phyloP scores from a whole-genome alignment of 805 yeast species.

The Zygoascus ofunaensis region DNA sequence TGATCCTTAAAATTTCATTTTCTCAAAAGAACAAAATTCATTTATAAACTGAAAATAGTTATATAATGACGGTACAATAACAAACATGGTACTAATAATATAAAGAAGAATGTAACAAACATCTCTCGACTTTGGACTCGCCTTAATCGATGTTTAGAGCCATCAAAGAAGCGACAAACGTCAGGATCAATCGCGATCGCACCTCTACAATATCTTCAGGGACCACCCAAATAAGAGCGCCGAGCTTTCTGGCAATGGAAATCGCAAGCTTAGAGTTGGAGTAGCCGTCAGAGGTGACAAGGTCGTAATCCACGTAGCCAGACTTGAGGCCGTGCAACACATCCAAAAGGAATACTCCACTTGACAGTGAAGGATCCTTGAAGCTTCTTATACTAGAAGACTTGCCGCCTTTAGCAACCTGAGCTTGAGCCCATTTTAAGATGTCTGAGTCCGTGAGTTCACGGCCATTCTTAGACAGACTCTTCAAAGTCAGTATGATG shows the following conservation, averaged over 20 bases:
- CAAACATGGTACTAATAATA: background rate
- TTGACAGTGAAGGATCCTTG: slow-evolving; percentile 68
- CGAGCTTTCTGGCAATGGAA: slow-evolving; percentile 95
- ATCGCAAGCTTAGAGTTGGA: slow-evolving; percentile 96
- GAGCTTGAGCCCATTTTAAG: slow-evolving; percentile 86
- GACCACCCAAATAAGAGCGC: slow-evolving; percentile 97
- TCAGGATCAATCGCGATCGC: slow-evolving; percentile 82
- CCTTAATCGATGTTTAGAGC: slow-evolving; percentile 33
- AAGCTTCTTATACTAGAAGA: slow-evolving; percentile 65
- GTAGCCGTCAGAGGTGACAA: slow-evolving; percentile 80
- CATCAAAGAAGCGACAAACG: slow-evolving; percentile 95
- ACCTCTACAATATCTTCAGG: slow-evolving; percentile 99
- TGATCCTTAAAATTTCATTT: too few species aligned
- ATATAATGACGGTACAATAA: background rate
- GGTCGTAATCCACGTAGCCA: slow-evolving; percentile 92
- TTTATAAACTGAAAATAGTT: background rate
- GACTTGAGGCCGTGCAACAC: slow-evolving; percentile 90
- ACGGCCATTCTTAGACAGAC: slow-evolving; percentile 61
- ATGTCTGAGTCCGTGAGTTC: slow-evolving; percentile 79
- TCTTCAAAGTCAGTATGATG: slow-evolving; percentile 72
- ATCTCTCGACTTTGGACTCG: too few species aligned
- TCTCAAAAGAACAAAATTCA: too few species aligned
- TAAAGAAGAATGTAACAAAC: background rate
- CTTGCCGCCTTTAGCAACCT: slow-evolving; percentile 80
- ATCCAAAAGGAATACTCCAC: slow-evolving; percentile 77